These are phyloP conservation scores for Penicillium sp. DNA, from an alignment of 2,329 filamentous ascomycete genomes.

Conservation along the genomic window DNA sequence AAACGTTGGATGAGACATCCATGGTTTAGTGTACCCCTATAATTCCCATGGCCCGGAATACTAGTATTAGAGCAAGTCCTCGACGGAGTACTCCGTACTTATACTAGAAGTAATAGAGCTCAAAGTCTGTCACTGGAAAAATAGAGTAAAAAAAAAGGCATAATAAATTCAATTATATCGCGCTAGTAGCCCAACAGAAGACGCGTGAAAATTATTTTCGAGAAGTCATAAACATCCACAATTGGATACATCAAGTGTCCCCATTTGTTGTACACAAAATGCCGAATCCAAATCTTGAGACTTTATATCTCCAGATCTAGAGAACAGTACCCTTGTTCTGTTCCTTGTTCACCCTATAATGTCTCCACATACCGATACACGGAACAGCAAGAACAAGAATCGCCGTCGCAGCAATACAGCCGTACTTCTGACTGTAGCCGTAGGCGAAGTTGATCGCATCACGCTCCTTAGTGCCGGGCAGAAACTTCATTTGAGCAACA, in stretches of 20 bases:
- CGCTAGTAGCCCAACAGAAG: neutral
- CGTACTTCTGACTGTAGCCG: constrained; percentile 33
- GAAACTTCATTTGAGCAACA: constrained; percentile 29
- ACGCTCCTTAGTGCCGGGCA: constrained; percentile 28
- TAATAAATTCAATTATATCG: neutral
- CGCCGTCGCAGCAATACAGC: constrained; percentile 27
- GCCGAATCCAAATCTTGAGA: neutral
- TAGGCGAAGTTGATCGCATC: constrained; percentile 41
- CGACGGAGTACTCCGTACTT: neutral
- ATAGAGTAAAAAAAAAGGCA: neutral
- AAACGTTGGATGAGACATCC: neutral
- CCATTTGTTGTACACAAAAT: neutral
- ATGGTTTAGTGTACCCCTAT: neutral
- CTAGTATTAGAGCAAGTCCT: neutral
- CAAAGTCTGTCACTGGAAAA: neutral
- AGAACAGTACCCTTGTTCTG: constrained; percentile 30
- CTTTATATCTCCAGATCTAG: neutral
- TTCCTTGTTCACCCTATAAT: constrained; percentile 31
- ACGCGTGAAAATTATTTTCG: neutral
- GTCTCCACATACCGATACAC: constrained; percentile 29
- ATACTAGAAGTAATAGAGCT: neutral
- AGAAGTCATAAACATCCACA: neutral
- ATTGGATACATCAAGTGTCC: neutral
- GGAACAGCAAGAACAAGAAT: constrained; percentile 29
- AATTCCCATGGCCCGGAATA: neutral